phyloP scores from a whole-genome alignment of 108 stramenopile species.

The Cyclotella atomus region DNA sequence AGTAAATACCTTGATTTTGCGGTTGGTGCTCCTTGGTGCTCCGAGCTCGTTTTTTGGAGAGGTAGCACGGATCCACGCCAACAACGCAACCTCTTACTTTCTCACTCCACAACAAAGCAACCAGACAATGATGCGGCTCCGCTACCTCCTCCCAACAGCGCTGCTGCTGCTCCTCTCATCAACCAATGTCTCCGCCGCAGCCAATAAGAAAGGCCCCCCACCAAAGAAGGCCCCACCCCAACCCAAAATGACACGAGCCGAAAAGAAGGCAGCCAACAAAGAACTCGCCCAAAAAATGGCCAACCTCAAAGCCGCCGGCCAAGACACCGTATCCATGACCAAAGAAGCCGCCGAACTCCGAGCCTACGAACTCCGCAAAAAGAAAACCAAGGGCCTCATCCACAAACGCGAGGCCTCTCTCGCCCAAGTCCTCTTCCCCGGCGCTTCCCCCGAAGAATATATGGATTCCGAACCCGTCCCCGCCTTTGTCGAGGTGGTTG shows the following conservation, averaged over 20 bases:
- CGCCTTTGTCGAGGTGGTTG: slow-evolving; percentile 78
- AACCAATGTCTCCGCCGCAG: slow-evolving; percentile 2
- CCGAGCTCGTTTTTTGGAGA: too few relatives aligned
- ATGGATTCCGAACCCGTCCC: slow-evolving; percentile 53
- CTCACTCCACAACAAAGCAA: neutral
- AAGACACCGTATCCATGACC: slow-evolving; percentile 47
- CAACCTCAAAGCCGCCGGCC: slow-evolving; percentile 45
- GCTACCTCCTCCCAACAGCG: slow-evolving; percentile 24
- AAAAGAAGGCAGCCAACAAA: slow-evolving; percentile 23
- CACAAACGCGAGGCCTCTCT: slow-evolving; percentile 60
- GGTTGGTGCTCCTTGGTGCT: too few relatives aligned
- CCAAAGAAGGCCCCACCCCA: neutral
- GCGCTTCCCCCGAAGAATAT: slow-evolving; percentile 77
- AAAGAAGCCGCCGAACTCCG: slow-evolving; percentile 52
- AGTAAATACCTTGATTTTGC: too few relatives aligned
- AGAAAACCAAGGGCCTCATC: slow-evolving; percentile 76
- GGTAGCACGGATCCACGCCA: neutral
- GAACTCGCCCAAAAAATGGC: slow-evolving; percentile 36
- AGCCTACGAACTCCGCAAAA: slow-evolving; percentile 36
- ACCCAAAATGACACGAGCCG: neutral
- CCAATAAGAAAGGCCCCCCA: neutral
- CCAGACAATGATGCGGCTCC: neutral
- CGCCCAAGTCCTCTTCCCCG: slow-evolving; percentile 81
- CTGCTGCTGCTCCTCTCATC: slow-evolving; percentile 17
- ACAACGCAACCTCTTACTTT: neutral